Conservation (phyloP, 2,329 filamentous ascomycete species). For the Ceratocystis lukuohia region DNA sequence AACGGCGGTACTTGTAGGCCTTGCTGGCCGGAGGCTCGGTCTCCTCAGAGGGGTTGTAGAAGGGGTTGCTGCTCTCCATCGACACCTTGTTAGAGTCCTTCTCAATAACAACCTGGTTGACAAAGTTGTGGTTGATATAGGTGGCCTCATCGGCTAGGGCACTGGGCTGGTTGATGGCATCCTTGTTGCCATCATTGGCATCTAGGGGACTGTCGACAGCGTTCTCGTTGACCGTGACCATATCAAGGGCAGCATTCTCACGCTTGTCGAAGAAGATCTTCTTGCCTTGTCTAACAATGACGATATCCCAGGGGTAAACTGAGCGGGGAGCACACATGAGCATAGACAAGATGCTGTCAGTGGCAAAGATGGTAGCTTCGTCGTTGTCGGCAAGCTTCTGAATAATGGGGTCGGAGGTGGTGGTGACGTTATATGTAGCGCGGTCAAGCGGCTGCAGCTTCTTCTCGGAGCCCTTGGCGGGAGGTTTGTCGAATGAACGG, state of each 20-base stretch:
- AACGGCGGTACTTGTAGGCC: conserved; percentile 95
- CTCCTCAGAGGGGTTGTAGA: conserved; percentile 90
- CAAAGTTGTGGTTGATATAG: conserved; percentile 99
- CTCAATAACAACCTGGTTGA: conserved; percentile 86
- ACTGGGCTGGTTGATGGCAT: conserved; percentile 83
- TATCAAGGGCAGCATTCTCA: conserved; percentile 83
- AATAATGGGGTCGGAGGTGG: conserved; percentile 88
- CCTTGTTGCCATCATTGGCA: conserved; percentile 81
- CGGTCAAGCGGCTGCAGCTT: conserved; percentile 83
- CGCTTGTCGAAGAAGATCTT: conserved; percentile 99
- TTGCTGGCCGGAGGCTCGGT: conserved; percentile 89
- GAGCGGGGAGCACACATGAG: conserved; percentile 96
- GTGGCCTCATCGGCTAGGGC: conserved; percentile 93
- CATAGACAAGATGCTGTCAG: conserved; percentile 95
- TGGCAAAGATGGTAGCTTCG: conserved; percentile 92
- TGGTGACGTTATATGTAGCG: conserved; percentile 95
- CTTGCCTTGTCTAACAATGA: conserved; percentile 83
- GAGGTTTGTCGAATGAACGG: conserved; percentile 83
- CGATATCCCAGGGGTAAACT: conserved; percentile 96
- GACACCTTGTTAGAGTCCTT: conserved; percentile 62
- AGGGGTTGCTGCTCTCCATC: conserved; percentile 84
- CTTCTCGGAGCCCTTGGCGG: conserved; percentile 76
- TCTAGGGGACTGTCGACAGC: conserved; percentile 89
- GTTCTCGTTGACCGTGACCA: conserved; percentile 99
- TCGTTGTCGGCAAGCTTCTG: conserved; percentile 93